Evolutionary conservation across 495 filamentous ascomycete species (phyloP).

Genomic region (Elaphomyces granulatus): DNA sequence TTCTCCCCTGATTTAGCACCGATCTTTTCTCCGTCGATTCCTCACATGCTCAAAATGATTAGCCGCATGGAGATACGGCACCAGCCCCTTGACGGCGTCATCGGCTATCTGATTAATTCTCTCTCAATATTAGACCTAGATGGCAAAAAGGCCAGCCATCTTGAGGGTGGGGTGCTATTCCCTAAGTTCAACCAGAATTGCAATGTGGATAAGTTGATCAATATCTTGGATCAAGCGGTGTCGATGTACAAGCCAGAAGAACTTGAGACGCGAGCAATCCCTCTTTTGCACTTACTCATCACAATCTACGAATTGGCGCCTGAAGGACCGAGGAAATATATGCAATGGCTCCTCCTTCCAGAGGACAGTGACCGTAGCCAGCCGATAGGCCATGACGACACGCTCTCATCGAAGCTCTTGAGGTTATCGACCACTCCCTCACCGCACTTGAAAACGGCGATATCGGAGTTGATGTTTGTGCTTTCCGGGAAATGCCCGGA

Average conservation of each 20-base stretch:
- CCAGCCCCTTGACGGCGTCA: constrained; percentile 44
- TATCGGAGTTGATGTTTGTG: constrained; percentile 73
- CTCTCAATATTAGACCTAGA: constrained; percentile 62
- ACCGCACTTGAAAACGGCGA: constrained; percentile 55
- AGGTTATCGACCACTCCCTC: constrained; percentile 64
- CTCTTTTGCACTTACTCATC: constrained; percentile 58
- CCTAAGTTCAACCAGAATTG: constrained; percentile 45
- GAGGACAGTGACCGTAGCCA: constrained; percentile 59
- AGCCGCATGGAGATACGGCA: constrained; percentile 35
- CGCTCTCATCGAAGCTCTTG: constrained; percentile 63
- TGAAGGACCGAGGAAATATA: constrained; percentile 39
- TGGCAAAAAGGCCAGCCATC: constrained; percentile 28
- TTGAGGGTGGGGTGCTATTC: constrained; percentile 42
- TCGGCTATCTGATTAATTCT: constrained; percentile 59
- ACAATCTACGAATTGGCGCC: constrained; percentile 62
- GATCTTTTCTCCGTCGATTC: constrained; percentile 51
- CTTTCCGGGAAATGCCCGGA: constrained; percentile 62
- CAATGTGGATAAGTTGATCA: constrained; percentile 54
- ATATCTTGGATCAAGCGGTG: constrained; percentile 56
- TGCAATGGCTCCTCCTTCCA: constrained; percentile 59
- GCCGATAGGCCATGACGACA: constrained; percentile 61
- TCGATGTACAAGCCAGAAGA: constrained; percentile 44
- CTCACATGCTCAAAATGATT: constrained; percentile 61
- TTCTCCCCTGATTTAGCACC: constrained; percentile 44
- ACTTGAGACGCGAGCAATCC: constrained; percentile 52